Percentiles rank a stretch among this genome's conserved stretches.
phyloP scores from a whole-genome alignment of 441 rosid genomes.

The Capsella rubella region DNA sequence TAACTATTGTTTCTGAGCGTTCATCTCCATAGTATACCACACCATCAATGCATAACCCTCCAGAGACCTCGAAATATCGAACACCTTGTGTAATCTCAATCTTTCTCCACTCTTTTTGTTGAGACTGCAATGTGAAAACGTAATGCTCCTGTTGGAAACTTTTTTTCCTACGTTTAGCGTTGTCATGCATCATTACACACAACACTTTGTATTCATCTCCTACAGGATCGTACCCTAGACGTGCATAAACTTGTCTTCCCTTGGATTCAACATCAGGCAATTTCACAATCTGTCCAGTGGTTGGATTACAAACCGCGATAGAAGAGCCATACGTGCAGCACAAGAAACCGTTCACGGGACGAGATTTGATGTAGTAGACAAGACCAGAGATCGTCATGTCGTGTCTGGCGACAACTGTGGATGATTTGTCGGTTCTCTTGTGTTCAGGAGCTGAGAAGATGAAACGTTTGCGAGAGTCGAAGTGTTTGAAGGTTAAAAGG shows the following conservation, averaged over 20 bases:
- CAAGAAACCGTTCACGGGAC: slow-evolving; percentile 7
- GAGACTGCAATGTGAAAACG: slow-evolving; percentile 1
- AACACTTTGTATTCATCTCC: slow-evolving; percentile 26
- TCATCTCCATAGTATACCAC: neutral
- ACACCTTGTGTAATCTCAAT: neutral
- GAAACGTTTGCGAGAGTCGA: too few species aligned
- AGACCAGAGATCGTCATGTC: too few species aligned
- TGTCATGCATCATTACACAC: neutral
- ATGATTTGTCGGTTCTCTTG: too few species aligned
- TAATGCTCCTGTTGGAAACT: neutral
- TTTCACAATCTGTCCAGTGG: slow-evolving; percentile 3
- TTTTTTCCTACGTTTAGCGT: too few species aligned
- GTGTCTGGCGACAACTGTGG: too few species aligned
- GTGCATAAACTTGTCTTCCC: neutral
- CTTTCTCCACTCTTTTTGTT: slow-evolving; percentile 11
- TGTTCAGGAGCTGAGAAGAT: too few species aligned
- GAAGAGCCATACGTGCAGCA: slow-evolving; percentile 3
- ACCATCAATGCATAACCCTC: neutral
- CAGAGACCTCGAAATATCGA: neutral
- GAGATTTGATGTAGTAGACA: neutral
- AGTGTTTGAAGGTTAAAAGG: too few species aligned
- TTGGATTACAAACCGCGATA: slow-evolving; percentile 23
- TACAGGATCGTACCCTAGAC: slow-evolving; percentile 26
- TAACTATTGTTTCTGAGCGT: neutral
- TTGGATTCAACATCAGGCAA: neutral